Conservation (phyloP, 148 eudicot genomes). For the Rhododendron henanense region DNA sequence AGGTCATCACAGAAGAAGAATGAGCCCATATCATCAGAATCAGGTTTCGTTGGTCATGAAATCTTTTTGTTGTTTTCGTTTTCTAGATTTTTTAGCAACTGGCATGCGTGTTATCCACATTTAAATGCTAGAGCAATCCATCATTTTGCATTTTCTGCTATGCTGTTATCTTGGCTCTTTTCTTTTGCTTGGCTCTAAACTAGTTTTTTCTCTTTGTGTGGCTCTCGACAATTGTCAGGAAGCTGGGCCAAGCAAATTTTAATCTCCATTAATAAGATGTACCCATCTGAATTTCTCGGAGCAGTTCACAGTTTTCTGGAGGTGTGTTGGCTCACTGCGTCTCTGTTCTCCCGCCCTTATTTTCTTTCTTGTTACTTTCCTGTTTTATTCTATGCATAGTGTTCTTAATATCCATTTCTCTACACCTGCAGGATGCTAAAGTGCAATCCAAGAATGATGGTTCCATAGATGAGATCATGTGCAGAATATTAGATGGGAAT, state of each 20-base stretch:
- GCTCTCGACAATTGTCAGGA: conserved; percentile 27
- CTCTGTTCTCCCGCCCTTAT: not conserved
- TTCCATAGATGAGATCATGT: conserved; percentile 44
- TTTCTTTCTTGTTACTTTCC: not conserved
- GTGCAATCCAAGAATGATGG: conserved; percentile 51
- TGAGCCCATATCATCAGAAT: conserved; percentile 31
- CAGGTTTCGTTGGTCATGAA: conserved; percentile 32
- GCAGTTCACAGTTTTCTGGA: conserved; percentile 63
- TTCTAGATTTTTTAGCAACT: not conserved
- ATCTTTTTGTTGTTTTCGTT: not conserved
- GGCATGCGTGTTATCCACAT: not conserved
- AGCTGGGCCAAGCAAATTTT: conserved; percentile 55
- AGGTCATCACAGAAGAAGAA: conserved; percentile 36
- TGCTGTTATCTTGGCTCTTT: not conserved
- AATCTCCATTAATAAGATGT: conserved; percentile 40
- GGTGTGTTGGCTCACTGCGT: conserved; percentile 25
- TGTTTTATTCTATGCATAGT: not conserved
- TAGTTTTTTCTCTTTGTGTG: not conserved
- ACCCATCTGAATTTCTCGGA: conserved; percentile 60
- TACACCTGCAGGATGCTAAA: conserved; percentile 37
- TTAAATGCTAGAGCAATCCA: not conserved
- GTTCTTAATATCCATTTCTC: not conserved
- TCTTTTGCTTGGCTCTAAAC: not conserved
- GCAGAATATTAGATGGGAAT: conserved; percentile 62
- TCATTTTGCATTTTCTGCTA: not conserved